Percentiles rank a stretch among this genome's conserved stretches.
phyloP scores from a whole-genome alignment of 2,329 filamentous ascomycete genomes.

The Aspergillaceae sp. region DNA sequence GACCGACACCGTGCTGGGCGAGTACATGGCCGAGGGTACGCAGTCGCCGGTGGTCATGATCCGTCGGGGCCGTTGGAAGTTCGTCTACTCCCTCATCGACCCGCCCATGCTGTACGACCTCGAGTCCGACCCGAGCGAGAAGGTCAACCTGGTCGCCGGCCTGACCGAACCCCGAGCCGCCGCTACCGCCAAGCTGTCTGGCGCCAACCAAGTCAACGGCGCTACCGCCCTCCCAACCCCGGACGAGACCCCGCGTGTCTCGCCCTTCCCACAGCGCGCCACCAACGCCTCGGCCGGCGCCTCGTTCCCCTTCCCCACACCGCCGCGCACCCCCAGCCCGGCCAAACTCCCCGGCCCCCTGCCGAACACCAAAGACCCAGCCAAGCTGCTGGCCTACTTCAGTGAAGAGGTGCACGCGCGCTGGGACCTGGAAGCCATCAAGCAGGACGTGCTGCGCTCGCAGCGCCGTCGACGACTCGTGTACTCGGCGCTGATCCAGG shows the following conservation, averaged over 20 bases:
- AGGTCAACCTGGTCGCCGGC: conserved; percentile 55
- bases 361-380: conserved; percentile 24
- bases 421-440: conserved; percentile 77
- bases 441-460: conserved; percentile 61
- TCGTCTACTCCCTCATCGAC: conserved; percentile 75
- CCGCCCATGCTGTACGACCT: conserved; percentile 80
- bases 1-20: conserved; percentile 82
- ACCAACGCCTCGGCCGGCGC: conserved; percentile 4
- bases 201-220: conserved; percentile 4
- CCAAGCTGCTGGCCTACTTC: conserved; percentile 54
- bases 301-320: conserved; percentile 26
- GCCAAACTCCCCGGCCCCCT: conserved; percentile 25
- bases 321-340: conserved; percentile 33
- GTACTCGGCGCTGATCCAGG: conserved; percentile 69
- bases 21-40: conserved; percentile 92
- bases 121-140: conserved; percentile 62
- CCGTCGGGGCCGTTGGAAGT: conserved; percentile 81
- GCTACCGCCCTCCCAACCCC: conserved; percentile 24
- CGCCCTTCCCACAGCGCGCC: conserved; percentile 18
- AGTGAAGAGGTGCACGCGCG: conserved; percentile 61
- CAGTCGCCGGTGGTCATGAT: conserved; percentile 91
- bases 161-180: conserved; percentile 28
- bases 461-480: conserved; percentile 73
- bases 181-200: conserved; percentile 34
- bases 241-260: conserved; percentile 20